Conservation (phyloP, 257 asterid species). For the Parsonsia alboflavescens region DNA sequence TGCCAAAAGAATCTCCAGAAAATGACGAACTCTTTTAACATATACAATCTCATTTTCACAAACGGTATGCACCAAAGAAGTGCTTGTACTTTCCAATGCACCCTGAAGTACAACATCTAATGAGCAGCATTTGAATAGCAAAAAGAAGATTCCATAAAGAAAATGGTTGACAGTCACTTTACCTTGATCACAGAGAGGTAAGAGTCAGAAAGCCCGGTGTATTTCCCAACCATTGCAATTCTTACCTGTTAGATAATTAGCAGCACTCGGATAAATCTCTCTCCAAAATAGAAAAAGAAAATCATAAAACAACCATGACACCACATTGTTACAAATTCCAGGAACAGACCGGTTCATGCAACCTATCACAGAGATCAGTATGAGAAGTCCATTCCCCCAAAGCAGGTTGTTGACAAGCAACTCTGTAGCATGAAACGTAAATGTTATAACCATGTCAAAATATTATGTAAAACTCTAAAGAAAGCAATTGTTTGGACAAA, state of each 20-base stretch:
- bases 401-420: constrained; percentile 57
- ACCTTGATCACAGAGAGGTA: constrained; percentile 50
- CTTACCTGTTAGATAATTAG: constrained; percentile 29
- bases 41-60: no score
- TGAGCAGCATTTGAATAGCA: background rate
- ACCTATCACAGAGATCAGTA: constrained; percentile 63
- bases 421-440: constrained; percentile 31
- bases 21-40: no score
- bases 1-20: background rate
- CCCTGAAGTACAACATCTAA: background rate
- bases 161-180: background rate
- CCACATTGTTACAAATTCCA: background rate
- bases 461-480: background rate
- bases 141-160: background rate
- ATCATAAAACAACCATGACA: background rate
- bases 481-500: background rate
- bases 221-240: constrained; percentile 50
- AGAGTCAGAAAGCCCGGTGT: constrained; percentile 40
- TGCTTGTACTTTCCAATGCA: no score
- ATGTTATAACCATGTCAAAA: background rate
- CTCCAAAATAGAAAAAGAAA: background rate
- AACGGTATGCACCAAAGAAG: no score
- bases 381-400: constrained; percentile 78
- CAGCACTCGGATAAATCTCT: constrained; percentile 12
- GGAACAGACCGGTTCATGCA: constrained; percentile 66